phyloP scores from a whole-genome alignment of 2,329 filamentous ascomycete species.

The Thielaviopsis punctulata region DNA sequence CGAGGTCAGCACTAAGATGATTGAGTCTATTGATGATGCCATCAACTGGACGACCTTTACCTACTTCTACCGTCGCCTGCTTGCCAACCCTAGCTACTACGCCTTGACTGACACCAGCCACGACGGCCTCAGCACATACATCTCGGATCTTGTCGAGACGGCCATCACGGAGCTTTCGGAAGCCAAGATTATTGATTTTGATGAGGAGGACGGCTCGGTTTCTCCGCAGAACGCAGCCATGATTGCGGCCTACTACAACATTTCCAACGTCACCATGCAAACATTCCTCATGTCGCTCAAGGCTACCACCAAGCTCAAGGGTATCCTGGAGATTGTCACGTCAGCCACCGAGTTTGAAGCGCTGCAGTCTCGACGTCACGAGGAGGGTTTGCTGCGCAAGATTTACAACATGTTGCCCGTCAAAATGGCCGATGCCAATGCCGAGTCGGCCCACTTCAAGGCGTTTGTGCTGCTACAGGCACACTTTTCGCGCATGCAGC shows the following conservation, averaged over 20 bases:
- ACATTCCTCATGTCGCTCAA: conserved; percentile 87
- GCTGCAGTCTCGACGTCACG: conserved; percentile 85
- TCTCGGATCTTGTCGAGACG: conserved; percentile 87
- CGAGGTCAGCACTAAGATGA: conserved; percentile 90
- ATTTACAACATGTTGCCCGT: conserved; percentile 92
- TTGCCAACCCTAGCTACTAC: conserved; percentile 95
- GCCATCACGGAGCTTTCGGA: conserved; percentile 81
- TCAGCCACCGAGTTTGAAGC: conserved; percentile 93
- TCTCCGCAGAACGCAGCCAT: conserved; percentile 87
- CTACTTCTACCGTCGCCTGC: conserved; percentile 87
- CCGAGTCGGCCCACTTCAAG: conserved; percentile 95
- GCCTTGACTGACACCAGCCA: conserved; percentile 75
- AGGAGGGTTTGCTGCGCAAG: conserved; percentile 69
- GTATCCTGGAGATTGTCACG: conserved; percentile 89
- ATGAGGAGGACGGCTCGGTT: conserved; percentile 83
- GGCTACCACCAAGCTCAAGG: conserved; percentile 83
- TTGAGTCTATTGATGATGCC: conserved; percentile 87
- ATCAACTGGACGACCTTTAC: conserved; percentile 98
- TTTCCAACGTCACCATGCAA: conserved; percentile 98
- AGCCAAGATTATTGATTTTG: conserved; percentile 87
- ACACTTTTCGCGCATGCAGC: conserved; percentile 92
- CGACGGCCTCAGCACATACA: conserved; percentile 80
- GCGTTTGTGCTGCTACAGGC: conserved; percentile 93
- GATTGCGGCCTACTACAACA: conserved; percentile 98
- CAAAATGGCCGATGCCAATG: conserved; percentile 76